Conservation (phyloP, 768 basidiomycete species). For the Lentinula raphanica region DNA sequence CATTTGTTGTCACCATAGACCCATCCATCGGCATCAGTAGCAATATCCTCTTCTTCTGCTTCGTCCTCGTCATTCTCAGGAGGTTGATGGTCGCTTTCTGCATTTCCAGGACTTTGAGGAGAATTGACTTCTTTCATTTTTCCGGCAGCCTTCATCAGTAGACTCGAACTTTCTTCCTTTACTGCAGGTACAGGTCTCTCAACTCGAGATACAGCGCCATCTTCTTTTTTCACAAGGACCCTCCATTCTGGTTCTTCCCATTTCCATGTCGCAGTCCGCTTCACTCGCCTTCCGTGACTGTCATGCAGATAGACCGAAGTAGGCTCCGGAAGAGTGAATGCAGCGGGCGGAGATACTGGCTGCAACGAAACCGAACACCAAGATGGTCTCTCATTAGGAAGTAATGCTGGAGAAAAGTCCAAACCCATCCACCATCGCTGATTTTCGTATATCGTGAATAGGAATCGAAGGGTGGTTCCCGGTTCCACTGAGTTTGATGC, state of each 20-base stretch:
- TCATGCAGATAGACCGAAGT: constrained; percentile 52
- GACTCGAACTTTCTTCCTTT: constrained; percentile 41
- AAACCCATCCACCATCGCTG: constrained; percentile 98
- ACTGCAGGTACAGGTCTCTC: constrained; percentile 54
- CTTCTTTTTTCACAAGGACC: constrained; percentile 61
- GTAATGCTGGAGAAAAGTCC: constrained; percentile 90
- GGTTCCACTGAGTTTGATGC: constrained; percentile 24
- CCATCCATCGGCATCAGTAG: constrained; percentile 88
- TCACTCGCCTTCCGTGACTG: constrained; percentile 44
- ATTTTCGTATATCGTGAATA: constrained; percentile 90
- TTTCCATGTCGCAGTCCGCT: constrained; percentile 74
- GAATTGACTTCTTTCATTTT: constrained; percentile 33
- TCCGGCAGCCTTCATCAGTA: constrained; percentile 53
- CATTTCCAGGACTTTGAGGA: constrained; percentile 13
- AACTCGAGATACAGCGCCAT: constrained; percentile 44
- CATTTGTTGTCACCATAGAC: constrained; percentile 94
- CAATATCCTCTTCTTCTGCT: constrained; percentile 43
- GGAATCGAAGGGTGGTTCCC: constrained; percentile 59
- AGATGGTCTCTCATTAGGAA: constrained; percentile 85
- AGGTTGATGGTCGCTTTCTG: constrained; percentile 19
- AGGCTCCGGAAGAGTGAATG: constrained; percentile 61
- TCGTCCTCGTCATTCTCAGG: constrained; percentile 34
- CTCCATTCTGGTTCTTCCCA: constrained; percentile 94
- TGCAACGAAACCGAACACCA: constrained; percentile 65
- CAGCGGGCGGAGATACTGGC: constrained; percentile 65